Conservation (phyloP, 75 land plant genomes). For the Gnetum montanum region DNA sequence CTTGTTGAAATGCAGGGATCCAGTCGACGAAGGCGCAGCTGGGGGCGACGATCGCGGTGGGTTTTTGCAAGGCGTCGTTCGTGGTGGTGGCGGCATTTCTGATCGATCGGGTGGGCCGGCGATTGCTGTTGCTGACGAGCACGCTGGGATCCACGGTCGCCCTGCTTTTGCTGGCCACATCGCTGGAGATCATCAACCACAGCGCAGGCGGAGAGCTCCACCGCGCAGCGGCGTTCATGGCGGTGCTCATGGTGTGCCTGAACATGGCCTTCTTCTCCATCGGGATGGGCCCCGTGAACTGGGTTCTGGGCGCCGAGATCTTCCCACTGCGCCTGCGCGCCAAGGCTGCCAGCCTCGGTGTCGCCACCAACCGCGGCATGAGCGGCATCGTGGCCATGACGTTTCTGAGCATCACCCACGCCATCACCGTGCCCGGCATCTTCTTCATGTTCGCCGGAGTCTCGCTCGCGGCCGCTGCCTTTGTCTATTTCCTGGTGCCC, state of each 20-base stretch:
- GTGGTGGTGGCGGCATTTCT: conserved; percentile 55
- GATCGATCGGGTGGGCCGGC: conserved; percentile 58
- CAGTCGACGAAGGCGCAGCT: conserved; percentile 14
- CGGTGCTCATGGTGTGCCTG: conserved; percentile 49
- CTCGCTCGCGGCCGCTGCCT: conserved; percentile 30
- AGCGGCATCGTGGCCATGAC: conserved; percentile 78
- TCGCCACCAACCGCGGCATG: conserved; percentile 46
- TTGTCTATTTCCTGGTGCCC: conserved; percentile 47
- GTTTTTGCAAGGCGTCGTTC: conserved; percentile 54
- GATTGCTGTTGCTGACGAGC: conserved; percentile 64
- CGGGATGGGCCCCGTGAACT: conserved; percentile 76
- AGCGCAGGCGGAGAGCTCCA: background rate
- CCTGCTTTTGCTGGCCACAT: conserved; percentile 33
- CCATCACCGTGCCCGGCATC: conserved; percentile 54
- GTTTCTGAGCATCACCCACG: conserved; percentile 50
- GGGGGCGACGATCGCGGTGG: conserved; percentile 60
- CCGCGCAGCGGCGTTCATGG: conserved; percentile 28
- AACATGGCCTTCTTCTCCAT: conserved; percentile 73
- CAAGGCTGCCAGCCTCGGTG: conserved; percentile 59
- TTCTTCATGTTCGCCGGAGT: conserved; percentile 50
- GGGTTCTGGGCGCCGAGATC: conserved; percentile 79
- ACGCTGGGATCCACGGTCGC: conserved; percentile 47
- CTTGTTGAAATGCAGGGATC: conserved; percentile 65
- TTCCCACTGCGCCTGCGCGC: conserved; percentile 67
- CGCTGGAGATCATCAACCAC: conserved; percentile 23